These are phyloP conservation scores for Daedaleopsis sinensis DNA, from an alignment of 768 basidiomycete genomes.

Conservation along the genomic window DNA sequence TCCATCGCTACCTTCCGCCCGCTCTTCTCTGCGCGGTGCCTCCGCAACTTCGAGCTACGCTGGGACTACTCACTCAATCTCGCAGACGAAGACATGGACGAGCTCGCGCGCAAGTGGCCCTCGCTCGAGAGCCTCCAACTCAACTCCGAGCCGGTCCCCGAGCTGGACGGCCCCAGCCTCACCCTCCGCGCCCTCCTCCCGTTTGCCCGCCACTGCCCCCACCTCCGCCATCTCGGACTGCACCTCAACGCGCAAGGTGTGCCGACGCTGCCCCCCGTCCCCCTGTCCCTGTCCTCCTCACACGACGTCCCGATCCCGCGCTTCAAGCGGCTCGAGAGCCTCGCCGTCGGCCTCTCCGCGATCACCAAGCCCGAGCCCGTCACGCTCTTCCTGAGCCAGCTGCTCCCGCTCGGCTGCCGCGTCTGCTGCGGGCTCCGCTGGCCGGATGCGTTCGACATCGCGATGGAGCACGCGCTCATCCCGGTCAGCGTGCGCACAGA, in stretches of 20 bases:
- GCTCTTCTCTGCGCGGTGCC: slow-evolving; percentile 33
- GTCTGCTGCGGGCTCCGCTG: slow-evolving; percentile 56
- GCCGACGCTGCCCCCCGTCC: background rate
- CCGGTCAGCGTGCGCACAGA: slow-evolving; percentile 20
- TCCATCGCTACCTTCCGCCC: slow-evolving; percentile 41
- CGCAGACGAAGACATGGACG: slow-evolving; percentile 29
- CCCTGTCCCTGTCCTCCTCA: slow-evolving; percentile 7
- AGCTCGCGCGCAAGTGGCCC: slow-evolving; percentile 31
- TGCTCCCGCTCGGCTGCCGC: slow-evolving; percentile 47
- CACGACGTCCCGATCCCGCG: slow-evolving; percentile 8
- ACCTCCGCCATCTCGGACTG: slow-evolving; percentile 39
- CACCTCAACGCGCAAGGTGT: slow-evolving; percentile 37
- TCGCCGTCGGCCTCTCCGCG: slow-evolving; percentile 57
- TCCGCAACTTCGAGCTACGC: slow-evolving; percentile 39
- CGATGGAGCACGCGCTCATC: slow-evolving; percentile 29
- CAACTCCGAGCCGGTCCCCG: slow-evolving; percentile 32
- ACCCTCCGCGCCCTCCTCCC: slow-evolving; percentile 41
- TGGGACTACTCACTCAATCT: slow-evolving; percentile 36
- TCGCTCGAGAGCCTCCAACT: slow-evolving; percentile 30
- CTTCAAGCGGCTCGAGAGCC: slow-evolving; percentile 29
- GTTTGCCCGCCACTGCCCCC: slow-evolving; percentile 42
- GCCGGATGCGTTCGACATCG: slow-evolving; percentile 37
- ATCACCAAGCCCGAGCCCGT: slow-evolving; percentile 46
- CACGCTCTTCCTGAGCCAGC: slow-evolving; percentile 56
- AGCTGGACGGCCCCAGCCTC: slow-evolving; percentile 26